Evolutionary conservation across 1,139 yeast genomes (phyloP), one percentile per base, ranked within the genome.

Genomic region (Suhomyces yuchorum): DNA sequence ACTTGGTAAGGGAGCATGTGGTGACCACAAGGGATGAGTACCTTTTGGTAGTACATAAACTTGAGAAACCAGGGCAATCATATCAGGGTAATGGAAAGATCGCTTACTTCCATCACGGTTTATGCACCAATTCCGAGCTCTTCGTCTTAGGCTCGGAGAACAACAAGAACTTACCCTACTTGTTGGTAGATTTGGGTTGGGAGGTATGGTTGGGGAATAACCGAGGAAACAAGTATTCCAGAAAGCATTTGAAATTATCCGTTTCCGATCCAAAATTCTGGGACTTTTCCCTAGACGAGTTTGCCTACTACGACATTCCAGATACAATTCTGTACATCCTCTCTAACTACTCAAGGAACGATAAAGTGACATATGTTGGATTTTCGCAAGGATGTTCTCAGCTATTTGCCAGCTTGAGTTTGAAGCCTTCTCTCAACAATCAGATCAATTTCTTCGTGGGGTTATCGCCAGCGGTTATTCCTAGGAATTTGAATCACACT

Each of bases 231-330:
- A 68, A 68, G 51, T 69, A 69, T 51, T 67, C 71, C 3, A 75
- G 83, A 33, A 69, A 69, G 42, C 74, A 69, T 52, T 52, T 67
- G 43, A 64, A 62, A 47, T 46, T 62, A 32, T 60, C 70, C 8
- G 78, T 85, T 1, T 64, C 69, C 12, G 77, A 78, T 14, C 55
- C 64, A 2, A 71, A 73, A 48, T 90, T 87, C 65, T 90, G 97
- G 97, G 81, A 89, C 65, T 90, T 87, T 58, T 84, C 92, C 20
- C 75, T 90, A 44, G 97, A 90, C 66, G 96, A 90, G 62, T 87
- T 86, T 67, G 95, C 96, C 2, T 67, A 85, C 52, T 86, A 78
- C 60, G 97, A 90, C 62, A 87, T 90, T 38, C 96, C 96, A 2
- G 82, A 85, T 55, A 75, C 86, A 5, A 76, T 90, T 12, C 79